phyloP scores from a whole-genome alignment of 2,329 filamentous ascomycete species.

The Penicillium sp. region DNA sequence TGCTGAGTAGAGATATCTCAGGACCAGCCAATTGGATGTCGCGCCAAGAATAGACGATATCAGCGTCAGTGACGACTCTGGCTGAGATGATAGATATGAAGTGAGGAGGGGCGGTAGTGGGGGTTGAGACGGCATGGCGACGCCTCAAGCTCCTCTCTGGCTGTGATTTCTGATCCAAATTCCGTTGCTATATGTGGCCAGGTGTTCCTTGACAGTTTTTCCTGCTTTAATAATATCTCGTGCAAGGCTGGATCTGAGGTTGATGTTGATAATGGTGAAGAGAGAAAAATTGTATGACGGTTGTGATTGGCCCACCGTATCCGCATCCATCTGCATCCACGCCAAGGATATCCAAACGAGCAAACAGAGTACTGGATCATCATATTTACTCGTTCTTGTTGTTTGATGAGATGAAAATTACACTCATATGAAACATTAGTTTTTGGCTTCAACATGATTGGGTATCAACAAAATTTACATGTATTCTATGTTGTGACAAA shows the following conservation, averaged over 20 bases:
- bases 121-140: slow-evolving; percentile 40
- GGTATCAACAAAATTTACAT: not conserved
- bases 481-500: not conserved
- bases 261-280: slow-evolving; percentile 17
- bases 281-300: slow-evolving; percentile 23
- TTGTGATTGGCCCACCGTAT: slow-evolving; percentile 25
- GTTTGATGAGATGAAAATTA: not conserved
- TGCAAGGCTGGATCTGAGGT: slow-evolving; percentile 5
- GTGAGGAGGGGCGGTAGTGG: slow-evolving; percentile 42
- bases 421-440: not conserved
- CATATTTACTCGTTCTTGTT: not conserved
- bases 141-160: not conserved
- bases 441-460: too few species aligned
- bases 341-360: slow-evolving; percentile 24
- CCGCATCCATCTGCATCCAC: not conserved
- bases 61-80: slow-evolving; percentile 41
- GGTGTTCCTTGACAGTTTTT: not conserved
- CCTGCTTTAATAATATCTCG: not conserved
- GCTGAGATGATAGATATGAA: slow-evolving; percentile 37
- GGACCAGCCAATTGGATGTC: slow-evolving; percentile 57
- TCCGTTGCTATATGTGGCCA: not conserved
- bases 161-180: not conserved
- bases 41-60: slow-evolving; percentile 48
- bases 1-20: slow-evolving; percentile 53
- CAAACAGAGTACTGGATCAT: not conserved